Conservation (phyloP, 2,329 filamentous ascomycete species). For the Aspergillus hiratsukae region DNA sequence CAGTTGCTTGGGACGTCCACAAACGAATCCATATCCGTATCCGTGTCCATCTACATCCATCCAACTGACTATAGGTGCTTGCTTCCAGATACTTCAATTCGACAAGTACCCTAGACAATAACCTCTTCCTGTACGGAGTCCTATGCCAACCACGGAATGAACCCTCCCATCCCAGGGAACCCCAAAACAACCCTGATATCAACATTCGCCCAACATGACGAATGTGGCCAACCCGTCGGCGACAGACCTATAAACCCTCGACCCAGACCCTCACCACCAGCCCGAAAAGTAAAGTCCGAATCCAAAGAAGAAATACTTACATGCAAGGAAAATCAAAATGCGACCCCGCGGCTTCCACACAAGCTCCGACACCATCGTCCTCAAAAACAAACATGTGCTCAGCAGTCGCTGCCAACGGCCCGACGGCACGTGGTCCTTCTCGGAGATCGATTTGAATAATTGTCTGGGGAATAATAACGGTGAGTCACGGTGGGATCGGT, state of each 20-base stretch:
- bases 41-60: too few relatives aligned
- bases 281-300: not conserved
- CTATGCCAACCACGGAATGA: not conserved
- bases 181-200: not conserved
- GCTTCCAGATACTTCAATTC: not conserved
- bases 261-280: not conserved
- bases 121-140: too few relatives aligned
- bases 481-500: not conserved
- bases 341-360: slow-evolving; percentile 8
- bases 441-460: slow-evolving; percentile 4
- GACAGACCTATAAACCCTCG: not conserved
- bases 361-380: slow-evolving; percentile 6
- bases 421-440: not conserved
- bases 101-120: not conserved
- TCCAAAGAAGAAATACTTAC: not conserved
- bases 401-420: slow-evolving; percentile 2
- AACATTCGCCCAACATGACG: not conserved
- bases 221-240: not conserved
- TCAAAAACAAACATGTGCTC: slow-evolving; percentile 7
- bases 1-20: not conserved
- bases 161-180: not conserved
- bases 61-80: too few relatives aligned
- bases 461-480: slow-evolving; percentile 8
- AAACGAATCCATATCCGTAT: not conserved
- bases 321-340: too few relatives aligned